A percentile compares a stretch with the other conserved stretches of the same genome.
Evolutionary conservation across 108 stramenopile genomes (phyloP).

Genomic region (Skeletonema marinoi): DNA sequence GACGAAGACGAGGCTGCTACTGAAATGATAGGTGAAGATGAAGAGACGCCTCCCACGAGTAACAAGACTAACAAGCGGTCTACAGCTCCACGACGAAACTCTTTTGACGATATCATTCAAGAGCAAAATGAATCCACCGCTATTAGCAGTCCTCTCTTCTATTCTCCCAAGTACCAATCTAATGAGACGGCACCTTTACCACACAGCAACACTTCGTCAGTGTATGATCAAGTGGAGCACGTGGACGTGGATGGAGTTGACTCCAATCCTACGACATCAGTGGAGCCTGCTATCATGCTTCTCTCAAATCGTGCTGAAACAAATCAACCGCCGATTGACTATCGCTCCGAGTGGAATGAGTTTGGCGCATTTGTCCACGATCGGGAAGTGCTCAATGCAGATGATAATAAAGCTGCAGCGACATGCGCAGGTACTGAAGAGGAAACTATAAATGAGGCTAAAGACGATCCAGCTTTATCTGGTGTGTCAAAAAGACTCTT

Average conservation of each 20-base stretch:
- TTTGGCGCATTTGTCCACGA: not conserved
- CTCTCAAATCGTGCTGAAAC: not conserved
- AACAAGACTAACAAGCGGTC: not conserved
- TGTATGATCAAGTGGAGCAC: not conserved
- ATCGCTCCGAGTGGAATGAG: not conserved
- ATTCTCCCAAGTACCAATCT: not conserved
- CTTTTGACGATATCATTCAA: not conserved
- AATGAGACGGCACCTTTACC: not conserved
- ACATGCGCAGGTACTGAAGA: not conserved
- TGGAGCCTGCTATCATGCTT: not conserved
- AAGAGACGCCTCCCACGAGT: not conserved
- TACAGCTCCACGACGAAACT: not conserved
- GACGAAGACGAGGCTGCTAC: not conserved
- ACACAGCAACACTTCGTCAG: not conserved
- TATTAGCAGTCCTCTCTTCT: not conserved
- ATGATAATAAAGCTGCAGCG: not conserved
- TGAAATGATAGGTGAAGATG: not conserved
- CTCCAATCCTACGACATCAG: not conserved
- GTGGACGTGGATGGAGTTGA: not conserved
- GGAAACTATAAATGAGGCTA: too few relatives aligned
- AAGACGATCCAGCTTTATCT: not conserved
- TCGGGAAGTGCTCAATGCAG: not conserved
- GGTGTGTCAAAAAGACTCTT: not conserved
- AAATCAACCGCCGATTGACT: not conserved
- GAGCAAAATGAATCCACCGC: not conserved